A percentile compares a stretch with the other conserved stretches of the same genome.
Conservation (phyloP, 164 flowering plant species). For the Euptelea pleiosperma region DNA sequence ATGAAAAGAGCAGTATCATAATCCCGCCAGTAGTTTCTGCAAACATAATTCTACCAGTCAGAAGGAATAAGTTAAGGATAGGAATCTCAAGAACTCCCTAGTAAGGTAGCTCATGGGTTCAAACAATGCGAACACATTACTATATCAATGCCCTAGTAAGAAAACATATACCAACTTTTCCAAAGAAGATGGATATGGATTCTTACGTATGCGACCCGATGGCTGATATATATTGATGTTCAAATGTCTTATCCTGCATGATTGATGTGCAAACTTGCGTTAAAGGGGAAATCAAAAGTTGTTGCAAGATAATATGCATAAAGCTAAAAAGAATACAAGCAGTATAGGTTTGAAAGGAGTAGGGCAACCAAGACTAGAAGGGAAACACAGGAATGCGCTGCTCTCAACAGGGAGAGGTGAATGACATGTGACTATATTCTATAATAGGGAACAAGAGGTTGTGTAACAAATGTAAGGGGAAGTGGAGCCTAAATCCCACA, state of each 20-base stretch:
- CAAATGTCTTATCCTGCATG: conserved; percentile 89
- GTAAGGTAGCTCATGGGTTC: not conserved
- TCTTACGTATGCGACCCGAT: conserved; percentile 93
- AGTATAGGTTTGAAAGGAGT: too few relatives aligned
- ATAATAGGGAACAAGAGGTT: too few relatives aligned
- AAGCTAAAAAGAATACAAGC: not conserved
- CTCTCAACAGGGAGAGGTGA: too few relatives aligned
- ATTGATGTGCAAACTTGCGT: conserved; percentile 7
- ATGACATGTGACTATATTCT: too few relatives aligned
- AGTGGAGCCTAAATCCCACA: too few relatives aligned
- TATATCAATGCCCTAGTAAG: not conserved
- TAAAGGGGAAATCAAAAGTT: not conserved
- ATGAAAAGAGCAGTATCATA: conserved; percentile 89
- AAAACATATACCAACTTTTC: not conserved
- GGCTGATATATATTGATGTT: conserved; percentile 77
- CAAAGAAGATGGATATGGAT: not conserved
- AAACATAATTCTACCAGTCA: not conserved
- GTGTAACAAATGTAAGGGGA: too few relatives aligned
- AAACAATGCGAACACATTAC: too few relatives aligned
- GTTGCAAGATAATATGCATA: not conserved
- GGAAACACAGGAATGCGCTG: too few relatives aligned
- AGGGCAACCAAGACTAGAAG: too few relatives aligned
- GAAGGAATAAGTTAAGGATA: not conserved
- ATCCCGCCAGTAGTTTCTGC: conserved; percentile 97
- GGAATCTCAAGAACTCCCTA: not conserved